Evolutionary conservation across 257 asterid species (phyloP).

Genomic region (Verbena officinalis): DNA sequence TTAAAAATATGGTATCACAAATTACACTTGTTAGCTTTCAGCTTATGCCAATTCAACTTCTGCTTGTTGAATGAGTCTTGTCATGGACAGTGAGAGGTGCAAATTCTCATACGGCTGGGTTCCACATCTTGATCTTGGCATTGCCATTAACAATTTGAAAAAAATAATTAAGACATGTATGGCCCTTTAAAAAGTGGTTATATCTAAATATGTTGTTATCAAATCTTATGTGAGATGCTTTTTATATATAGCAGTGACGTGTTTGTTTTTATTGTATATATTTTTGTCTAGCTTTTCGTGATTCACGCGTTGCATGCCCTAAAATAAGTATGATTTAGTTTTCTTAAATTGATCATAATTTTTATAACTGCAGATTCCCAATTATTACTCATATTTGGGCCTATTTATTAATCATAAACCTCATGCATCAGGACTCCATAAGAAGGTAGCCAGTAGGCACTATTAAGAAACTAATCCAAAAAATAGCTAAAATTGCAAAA

Average conservation of each 20-base stretch:
- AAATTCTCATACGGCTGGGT: neutral
- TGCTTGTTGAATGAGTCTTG: conserved; percentile 1
- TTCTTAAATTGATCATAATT: no score
- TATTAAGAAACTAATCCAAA: neutral
- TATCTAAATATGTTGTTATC: no score
- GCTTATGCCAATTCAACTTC: conserved; percentile 14
- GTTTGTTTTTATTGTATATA: neutral
- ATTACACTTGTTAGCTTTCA: conserved; percentile 27
- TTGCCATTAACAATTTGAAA: no score
- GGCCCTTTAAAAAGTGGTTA: no score
- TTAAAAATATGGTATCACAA: neutral
- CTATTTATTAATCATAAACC: no score
- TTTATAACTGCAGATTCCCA: no score
- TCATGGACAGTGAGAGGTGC: neutral
- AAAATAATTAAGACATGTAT: no score
- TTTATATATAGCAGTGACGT: neutral
- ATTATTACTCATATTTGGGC: no score
- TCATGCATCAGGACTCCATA: no score
- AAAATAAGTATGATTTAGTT: neutral
- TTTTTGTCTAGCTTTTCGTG: neutral
- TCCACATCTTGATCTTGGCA: no score
- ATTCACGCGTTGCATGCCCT: neutral
- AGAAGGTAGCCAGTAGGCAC: neutral
- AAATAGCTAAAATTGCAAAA: neutral
- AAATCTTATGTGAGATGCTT: neutral